Base-by-base conservation (phyloP, 1,284 basidiomycete species). In the Moniliella sp. region DNA sequence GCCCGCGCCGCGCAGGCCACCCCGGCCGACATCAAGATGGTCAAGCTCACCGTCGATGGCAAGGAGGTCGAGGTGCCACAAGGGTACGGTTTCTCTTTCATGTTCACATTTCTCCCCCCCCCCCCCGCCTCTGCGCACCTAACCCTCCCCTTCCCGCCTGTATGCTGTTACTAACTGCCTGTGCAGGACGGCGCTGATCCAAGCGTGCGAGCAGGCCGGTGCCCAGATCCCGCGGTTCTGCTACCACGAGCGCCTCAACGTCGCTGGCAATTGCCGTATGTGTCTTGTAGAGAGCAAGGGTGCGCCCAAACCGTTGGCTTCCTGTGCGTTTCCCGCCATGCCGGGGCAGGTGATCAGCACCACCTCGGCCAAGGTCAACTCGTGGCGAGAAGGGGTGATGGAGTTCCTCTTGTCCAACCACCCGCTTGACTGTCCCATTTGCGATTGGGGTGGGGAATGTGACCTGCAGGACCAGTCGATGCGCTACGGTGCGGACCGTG, bases 391-490 rank as follows among this genome's bases (percentile, higher is more conserved):
- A 39, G 86, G 88, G 37, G 88, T 97, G 38, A 93, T 97, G 86
- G 91, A 97, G 62, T 94, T 97, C 65, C 69, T 97, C 23, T 74
- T 97, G 35, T 73, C 84, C 43, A 97, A 97, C 66, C 88, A 97
- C 61, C 88, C 88, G 2, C 70, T 99, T 39, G 88, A 97, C 62
- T 97, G 88, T 66, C 88, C 91, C 21, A 81, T 97, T 48, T 99
- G 88, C 57, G 91, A 99, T 62, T 58, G 63, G 53, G 63, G 63
- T 35, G 63, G 64, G 32, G 88, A 97, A 71, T 99, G 91, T 62
- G 91, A 99, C 62, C 70, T 99, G 14, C 88, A 99, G 68, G 88
- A 99, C 65, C 91, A 99, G 65, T 88, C 86, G 15, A 94, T 97
- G 86, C 78, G 88, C 35, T 99, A 97, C 61, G 88, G 88, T 29